Conservation (phyloP, 2,329 filamentous ascomycete genomes). For the Pestalotiopsis sp. region DNA sequence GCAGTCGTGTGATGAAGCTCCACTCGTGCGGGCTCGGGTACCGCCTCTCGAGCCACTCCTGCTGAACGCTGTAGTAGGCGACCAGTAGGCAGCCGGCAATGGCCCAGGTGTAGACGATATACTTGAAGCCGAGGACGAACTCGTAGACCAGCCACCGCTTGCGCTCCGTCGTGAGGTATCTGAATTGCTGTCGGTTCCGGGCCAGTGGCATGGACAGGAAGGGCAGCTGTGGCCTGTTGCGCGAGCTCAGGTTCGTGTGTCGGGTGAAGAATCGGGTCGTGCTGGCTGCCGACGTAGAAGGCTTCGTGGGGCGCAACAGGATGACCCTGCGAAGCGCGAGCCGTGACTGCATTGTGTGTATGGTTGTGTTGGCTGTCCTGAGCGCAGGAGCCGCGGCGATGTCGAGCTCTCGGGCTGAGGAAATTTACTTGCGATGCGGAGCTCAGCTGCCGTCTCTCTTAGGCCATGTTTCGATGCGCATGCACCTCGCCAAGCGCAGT, state of each 20-base stretch:
- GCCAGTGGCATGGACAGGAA: conserved; percentile 52
- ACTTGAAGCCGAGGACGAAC: conserved; percentile 70
- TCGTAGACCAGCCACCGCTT: conserved; percentile 73
- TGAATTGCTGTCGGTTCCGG: conserved; percentile 54
- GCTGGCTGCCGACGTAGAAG: conserved; percentile 9
- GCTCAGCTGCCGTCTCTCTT: not conserved
- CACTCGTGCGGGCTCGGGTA: conserved; percentile 86
- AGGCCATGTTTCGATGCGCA: not conserved
- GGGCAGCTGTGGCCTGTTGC: conserved; percentile 48
- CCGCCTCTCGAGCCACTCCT: conserved; percentile 74
- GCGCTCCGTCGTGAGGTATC: conserved; percentile 80
- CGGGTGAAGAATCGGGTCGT: conserved; percentile 58
- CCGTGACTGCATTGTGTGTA: conserved; percentile 23
- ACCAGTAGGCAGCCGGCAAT: conserved; percentile 62
- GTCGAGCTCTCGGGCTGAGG: not conserved
- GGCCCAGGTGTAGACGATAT: conserved; percentile 67
- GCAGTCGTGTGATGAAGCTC: conserved; percentile 70
- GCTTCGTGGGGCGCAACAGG: conserved; percentile 18
- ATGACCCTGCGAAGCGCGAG: conserved; percentile 24
- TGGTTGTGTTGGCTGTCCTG: not conserved
- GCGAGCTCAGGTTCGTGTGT: conserved; percentile 46
- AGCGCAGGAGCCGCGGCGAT: not conserved
- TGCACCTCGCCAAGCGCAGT: not conserved
- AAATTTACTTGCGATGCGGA: not conserved
- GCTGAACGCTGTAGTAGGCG: conserved; percentile 67